Conservation (phyloP, 2,329 filamentous ascomycete genomes). For the Mycocentrospora acerina region DNA sequence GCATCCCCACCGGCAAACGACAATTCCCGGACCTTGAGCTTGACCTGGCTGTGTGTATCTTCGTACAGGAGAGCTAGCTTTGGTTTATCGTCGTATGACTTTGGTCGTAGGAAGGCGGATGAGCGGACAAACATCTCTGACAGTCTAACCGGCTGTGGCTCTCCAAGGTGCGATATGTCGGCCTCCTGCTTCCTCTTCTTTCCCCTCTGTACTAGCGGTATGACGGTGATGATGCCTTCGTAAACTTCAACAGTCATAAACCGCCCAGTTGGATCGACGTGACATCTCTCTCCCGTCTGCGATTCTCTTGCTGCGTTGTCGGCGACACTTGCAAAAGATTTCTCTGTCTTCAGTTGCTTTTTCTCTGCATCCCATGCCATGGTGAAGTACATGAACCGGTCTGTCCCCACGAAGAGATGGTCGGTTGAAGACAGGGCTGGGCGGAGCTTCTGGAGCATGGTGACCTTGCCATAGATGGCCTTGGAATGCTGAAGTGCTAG, state of each 20-base stretch:
- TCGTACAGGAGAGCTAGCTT: conserved; percentile 67
- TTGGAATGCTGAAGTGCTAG: conserved; percentile 64
- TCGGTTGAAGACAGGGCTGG: conserved; percentile 75
- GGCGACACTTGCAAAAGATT: conserved; percentile 61
- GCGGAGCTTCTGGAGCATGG: conserved; percentile 78
- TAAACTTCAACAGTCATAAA: conserved; percentile 69
- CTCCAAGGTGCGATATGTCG: conserved; percentile 59
- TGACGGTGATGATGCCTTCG: conserved; percentile 66
- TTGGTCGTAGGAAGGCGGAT: conserved; percentile 64
- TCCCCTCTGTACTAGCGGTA: conserved; percentile 60
- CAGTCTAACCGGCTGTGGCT: conserved; percentile 63
- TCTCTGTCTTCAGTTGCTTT: conserved; percentile 57
- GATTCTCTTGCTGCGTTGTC: conserved; percentile 68
- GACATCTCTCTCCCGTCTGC: conserved; percentile 78
- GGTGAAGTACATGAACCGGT: conserved; percentile 88
- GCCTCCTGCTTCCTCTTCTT: conserved; percentile 53
- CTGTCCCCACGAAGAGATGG: conserved; percentile 88
- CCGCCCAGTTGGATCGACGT: conserved; percentile 76
- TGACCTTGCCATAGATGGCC: conserved; percentile 80
- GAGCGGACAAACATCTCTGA: conserved; percentile 68
- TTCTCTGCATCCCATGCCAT: conserved; percentile 72
- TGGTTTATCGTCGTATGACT: conserved; percentile 53
- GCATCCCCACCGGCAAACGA: conserved; percentile 53
- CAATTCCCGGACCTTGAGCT: conserved; percentile 58
- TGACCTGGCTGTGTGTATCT: conserved; percentile 58